Evolutionary conservation across 768 basidiomycete genomes (phyloP).

Genomic region (Chalciporus sphaerocephalus): DNA sequence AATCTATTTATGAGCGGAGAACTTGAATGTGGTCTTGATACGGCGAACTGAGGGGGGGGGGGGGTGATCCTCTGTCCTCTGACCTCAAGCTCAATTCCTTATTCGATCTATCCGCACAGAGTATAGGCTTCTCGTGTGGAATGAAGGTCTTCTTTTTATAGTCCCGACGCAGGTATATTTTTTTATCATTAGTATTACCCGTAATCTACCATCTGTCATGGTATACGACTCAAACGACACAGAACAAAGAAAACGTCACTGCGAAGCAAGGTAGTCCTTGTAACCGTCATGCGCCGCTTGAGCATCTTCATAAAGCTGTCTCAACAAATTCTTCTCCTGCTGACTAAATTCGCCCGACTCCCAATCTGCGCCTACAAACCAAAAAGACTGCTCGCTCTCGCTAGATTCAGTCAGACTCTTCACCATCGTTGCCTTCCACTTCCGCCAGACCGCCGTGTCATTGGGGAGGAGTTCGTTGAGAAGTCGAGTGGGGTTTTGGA

Average conservation of each 20-base stretch:
- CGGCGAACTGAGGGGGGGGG: too few species aligned
- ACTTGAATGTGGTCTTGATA: too few species aligned
- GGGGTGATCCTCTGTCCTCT: too few species aligned
- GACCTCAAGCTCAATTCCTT: too few species aligned
- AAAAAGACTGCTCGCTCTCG: neutral
- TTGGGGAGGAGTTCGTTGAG: slow-evolving; percentile 18
- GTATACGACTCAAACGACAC: too few species aligned
- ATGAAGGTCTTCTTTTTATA: too few species aligned
- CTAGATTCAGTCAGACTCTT: neutral
- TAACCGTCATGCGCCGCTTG: slow-evolving; percentile 11
- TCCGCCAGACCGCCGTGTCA: slow-evolving; percentile 18
- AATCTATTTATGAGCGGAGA: too few species aligned
- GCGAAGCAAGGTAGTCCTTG: slow-evolving; percentile 1
- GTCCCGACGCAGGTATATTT: too few species aligned
- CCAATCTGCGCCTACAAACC: neutral
- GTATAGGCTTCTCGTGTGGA: too few species aligned
- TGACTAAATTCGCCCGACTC: slow-evolving; percentile 3
- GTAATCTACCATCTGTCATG: too few species aligned
- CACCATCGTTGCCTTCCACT: slow-evolving; percentile 17
- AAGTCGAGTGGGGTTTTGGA: slow-evolving; percentile 3
- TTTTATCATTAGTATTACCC: too few species aligned
- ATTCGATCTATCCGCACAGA: too few species aligned
- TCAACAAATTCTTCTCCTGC: slow-evolving; percentile 8
- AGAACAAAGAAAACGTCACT: neutral
- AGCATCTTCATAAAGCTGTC: slow-evolving; percentile 12